Evolutionary conservation across 305 asterid species (phyloP).

Genomic region (Fraxinus albicans): DNA sequence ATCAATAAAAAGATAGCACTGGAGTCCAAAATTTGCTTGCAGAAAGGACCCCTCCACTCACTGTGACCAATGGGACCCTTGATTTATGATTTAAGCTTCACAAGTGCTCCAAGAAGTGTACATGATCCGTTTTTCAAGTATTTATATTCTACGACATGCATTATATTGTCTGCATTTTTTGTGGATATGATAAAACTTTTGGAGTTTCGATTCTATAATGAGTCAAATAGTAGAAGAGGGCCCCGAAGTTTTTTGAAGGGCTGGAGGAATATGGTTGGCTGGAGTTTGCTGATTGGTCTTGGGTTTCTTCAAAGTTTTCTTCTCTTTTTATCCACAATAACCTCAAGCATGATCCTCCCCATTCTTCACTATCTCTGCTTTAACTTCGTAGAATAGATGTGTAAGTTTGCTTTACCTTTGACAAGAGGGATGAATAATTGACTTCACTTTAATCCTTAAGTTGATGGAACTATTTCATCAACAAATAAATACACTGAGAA

Average conservation of each 20-base stretch:
- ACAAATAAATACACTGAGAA: background rate
- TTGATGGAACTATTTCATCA: background rate
- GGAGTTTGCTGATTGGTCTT: background rate
- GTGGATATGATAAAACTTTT: constrained; percentile 1
- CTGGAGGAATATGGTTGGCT: background rate
- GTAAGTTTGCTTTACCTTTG: background rate
- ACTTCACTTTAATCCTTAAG: background rate
- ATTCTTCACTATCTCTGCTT: background rate
- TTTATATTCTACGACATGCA: background rate
- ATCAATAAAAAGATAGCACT: background rate
- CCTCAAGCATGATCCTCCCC: background rate
- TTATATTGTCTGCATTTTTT: constrained; percentile 9
- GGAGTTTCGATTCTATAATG: background rate
- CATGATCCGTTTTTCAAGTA: background rate
- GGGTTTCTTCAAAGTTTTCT: background rate
- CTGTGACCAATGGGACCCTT: constrained; percentile 1
- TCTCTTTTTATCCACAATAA: background rate
- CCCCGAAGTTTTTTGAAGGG: background rate
- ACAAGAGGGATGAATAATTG: background rate
- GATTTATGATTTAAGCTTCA: background rate
- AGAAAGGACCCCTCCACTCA: constrained; percentile 6
- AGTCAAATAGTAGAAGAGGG: background rate
- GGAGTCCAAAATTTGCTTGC: background rate
- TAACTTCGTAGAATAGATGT: background rate
- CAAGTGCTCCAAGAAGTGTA: background rate